Percentiles rank a stretch among this genome's conserved stretches.
phyloP scores from a whole-genome alignment of 1,139 yeast genomes.

The Taphrina communis region DNA sequence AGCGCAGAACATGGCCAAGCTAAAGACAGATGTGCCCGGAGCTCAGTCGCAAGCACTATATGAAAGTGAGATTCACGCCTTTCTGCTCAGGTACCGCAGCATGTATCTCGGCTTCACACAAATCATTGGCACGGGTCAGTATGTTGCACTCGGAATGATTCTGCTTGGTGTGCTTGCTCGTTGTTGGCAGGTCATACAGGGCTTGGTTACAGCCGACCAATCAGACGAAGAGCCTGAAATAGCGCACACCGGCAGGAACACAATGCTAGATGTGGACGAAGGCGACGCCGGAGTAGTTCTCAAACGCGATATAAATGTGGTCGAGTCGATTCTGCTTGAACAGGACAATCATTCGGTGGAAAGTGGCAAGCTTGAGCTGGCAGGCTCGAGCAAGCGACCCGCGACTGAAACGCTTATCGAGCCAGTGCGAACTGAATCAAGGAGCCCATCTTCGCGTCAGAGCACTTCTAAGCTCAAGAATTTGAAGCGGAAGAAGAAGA shows the following conservation, averaged over 20 bases:
- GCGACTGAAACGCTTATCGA: not conserved
- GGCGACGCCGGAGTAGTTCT: not conserved
- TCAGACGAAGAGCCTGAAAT: not conserved
- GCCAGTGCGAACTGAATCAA: not conserved
- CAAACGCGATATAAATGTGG: not conserved
- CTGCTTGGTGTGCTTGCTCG: conserved; percentile 31
- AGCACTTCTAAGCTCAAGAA: not conserved
- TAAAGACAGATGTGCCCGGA: not conserved
- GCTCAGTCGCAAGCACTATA: conserved; percentile 1
- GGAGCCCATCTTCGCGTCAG: not conserved
- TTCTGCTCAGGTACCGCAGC: conserved; percentile 2
- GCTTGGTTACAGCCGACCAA: not conserved
- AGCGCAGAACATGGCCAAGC: no score
- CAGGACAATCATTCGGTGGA: not conserved
- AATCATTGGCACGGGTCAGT: conserved; percentile 38
- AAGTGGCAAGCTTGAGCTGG: no score
- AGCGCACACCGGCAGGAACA: not conserved
- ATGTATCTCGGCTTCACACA: conserved; percentile 24
- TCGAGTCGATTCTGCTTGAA: not conserved
- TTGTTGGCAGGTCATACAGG: conserved; percentile 12
- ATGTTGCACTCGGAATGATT: conserved; percentile 32
- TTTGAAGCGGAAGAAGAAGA: conserved; percentile 4
- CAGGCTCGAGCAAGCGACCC: not conserved
- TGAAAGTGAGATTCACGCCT: not conserved
- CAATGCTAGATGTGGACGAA: not conserved